Base-by-base conservation (phyloP, 257 asterid species). In the Capsicum baccatum region DNA sequence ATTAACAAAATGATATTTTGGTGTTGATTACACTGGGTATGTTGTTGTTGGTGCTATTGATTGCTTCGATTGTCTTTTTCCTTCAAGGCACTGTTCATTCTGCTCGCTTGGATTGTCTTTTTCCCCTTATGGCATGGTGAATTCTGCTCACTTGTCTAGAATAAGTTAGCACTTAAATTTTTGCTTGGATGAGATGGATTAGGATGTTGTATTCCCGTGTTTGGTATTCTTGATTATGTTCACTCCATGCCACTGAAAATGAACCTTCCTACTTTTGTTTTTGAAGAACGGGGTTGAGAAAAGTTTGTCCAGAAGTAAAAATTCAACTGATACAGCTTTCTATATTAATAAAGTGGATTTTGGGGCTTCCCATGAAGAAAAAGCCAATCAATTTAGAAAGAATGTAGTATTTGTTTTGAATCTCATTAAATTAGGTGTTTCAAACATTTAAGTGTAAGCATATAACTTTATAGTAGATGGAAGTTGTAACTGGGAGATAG, bases 351-450 rank as follows among this genome's bases (percentile, higher is more conserved):
- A 3, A 48, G 48, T 76, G 81, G 47, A 47, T 52, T 76, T 76
- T 76, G 63, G n/a, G 64, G 48, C 64, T 52, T 26, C 63, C 63
- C 64, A 76, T 52, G 44, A 52, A 52, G 63, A 76, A 74, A 26
- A 50, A 26, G 26, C 19, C 48, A 33, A 63, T 50, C 44, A 74
- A 19, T 10, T 73, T 73, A 62, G 62, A 76, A 13, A 13, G 14
- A 26, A 54, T 16, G 14, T 52, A 76, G 50, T 52, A 14, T 52
- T 50, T 55, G 33, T 26, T 26, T 26, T 26, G 33, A 26, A 26
- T 76, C 63, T 76, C 26, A 15, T 26, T 0, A 76, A 21, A 13
- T 14, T 76, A 76, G 64, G 26, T 26, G 8, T 26, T 48, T 13
- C 48, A 76, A 52, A 52, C 26, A 21, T 76, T 13, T 0, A 74